Evolutionary conservation across 1,284 basidiomycete species (phyloP), one percentile per base, ranked within the genome.

Genomic region (Pisolithus thermaeus): DNA sequence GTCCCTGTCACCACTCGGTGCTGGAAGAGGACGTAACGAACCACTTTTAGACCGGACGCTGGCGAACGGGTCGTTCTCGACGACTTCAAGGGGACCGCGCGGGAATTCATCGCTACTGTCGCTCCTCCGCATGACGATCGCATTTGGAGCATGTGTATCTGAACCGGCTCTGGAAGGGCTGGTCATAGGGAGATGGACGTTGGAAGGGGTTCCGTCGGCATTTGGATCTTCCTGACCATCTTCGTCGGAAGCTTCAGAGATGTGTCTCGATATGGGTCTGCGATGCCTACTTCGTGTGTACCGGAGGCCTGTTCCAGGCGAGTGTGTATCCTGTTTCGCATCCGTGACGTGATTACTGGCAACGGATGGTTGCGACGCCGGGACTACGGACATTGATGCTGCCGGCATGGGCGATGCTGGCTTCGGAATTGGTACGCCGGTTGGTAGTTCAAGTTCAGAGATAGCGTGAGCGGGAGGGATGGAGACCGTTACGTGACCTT

Each of bases 401-500:
- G 43, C 8, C 12, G 44, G 37, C 37, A 43, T 27, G 49, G 47
- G 47, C 12, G 50, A 47, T 35, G 45, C 46, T 52, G 56, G 52
- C 46, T 57, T 48, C 25, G 52, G 59, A 6, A 56, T 47, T 37
- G 39, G 56, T 25, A 60, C 40, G 7, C 65, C 60, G 20, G 71
- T 70, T 3, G 77, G 73, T 22, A 75, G 50, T 4, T 62, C 59
- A 41, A 71, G 55, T 18, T 81, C 79, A 2, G 73, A 69, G 45
- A 83, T 80, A 23, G 79, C 68, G 53, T 85, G 82, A 2, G 83
- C 77, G 0, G 83, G 77, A 1, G 80, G 80, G 48, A 85, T 73
- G 27, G 65, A 53, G 37, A 73, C 58, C 11, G 55, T 59, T 30
- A 65, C 47, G 20, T 58, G 49, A 20, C 44, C 50, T 12, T 49